A percentile compares a stretch with the other conserved stretches of the same genome.
phyloP scores from a whole-genome alignment of 2,329 filamentous ascomycete species.

The Pseudonectria foliicola region DNA sequence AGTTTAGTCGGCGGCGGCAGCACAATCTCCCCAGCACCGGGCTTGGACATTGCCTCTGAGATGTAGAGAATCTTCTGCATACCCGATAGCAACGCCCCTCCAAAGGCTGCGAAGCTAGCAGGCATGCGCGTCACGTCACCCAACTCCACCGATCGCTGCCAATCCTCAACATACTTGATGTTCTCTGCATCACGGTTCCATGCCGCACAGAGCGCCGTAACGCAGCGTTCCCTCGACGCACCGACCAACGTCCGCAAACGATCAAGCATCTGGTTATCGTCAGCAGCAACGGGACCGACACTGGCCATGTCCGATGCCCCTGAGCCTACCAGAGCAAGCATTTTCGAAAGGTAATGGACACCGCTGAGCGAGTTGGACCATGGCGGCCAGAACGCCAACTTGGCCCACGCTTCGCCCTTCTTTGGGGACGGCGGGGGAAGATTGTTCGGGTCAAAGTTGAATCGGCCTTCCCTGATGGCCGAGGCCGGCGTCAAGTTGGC shows the following conservation, averaged over 20 bases:
- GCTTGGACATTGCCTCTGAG: constrained; percentile 71
- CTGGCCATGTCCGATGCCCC: constrained; percentile 80
- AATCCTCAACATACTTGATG: constrained; percentile 88
- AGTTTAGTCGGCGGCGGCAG: constrained; percentile 80
- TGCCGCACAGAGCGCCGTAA: constrained; percentile 76
- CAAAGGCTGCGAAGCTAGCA: constrained; percentile 74
- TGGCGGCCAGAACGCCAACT: constrained; percentile 93
- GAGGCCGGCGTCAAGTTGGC: constrained; percentile 41
- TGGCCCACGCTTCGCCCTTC: constrained; percentile 81
- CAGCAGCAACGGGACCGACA: constrained; percentile 56
- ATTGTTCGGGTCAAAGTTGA: constrained; percentile 72
- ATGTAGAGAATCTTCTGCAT: constrained; percentile 97
- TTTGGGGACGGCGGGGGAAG: constrained; percentile 70
- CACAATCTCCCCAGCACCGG: constrained; percentile 69
- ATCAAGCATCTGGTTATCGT: constrained; percentile 56
- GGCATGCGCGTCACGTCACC: constrained; percentile 91
- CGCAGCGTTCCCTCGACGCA: constrained; percentile 73
- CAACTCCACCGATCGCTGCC: constrained; percentile 75
- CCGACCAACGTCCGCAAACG: constrained; percentile 69
- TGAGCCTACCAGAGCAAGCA: constrained; percentile 75
- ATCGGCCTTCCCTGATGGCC: constrained; percentile 61
- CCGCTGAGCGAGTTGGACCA: constrained; percentile 86
- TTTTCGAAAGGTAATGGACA: constrained; percentile 81
- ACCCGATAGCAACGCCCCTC: constrained; percentile 70
- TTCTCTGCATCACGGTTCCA: constrained; percentile 94